Evolutionary conservation across 1,284 basidiomycete genomes (phyloP), one percentile per base, ranked within the genome.

Genomic region (Cystobasidium sp.): DNA sequence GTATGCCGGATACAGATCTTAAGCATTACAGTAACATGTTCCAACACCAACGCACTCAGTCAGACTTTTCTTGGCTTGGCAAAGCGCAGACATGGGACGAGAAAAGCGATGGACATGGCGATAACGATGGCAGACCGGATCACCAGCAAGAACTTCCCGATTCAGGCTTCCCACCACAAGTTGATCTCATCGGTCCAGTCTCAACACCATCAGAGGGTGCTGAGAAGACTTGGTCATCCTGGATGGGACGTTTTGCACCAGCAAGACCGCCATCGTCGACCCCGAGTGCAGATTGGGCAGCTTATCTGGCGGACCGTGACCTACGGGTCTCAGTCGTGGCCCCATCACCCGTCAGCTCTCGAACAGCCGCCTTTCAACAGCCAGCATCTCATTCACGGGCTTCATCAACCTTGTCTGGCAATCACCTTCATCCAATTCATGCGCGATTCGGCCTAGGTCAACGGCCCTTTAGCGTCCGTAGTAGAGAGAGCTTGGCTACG

Each of bases 371-470:
- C 22, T 31, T 68, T 8, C 6, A 6, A 5, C 20, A 24, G 7
- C 39, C 47, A 20, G 31, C 37, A 22, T 8, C 20, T 39, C 20
- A 41, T 24, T 59, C 41, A 12, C 37, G 66, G 31, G 39, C 66
- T 8, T 59, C 66, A 22, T 68, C 66, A 10, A 24, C 49, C 14
- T 9, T 56, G 6, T 68, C 66, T 12, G 66, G 66, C 39, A 68
- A 58, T 59, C 66, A 68, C 37, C 41, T 68, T 31, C 66, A 68
- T 58, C 66, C 66, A n/a, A 9, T 22, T 37, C 41, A 59, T n/a
- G 10, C 46, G 1, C 6, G 24, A 18, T 20, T 12, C 49, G 39
- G 7, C n/a, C 44, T n/a, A 3, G 6, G 14, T 16, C 61, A 22
- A n/a, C 61, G 43, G 1, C 61, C 61, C 43, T 24, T 39, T 5